These are phyloP conservation scores for Suillus cothurnatus DNA, from an alignment of 768 basidiomycete species.

Conservation along the genomic window DNA sequence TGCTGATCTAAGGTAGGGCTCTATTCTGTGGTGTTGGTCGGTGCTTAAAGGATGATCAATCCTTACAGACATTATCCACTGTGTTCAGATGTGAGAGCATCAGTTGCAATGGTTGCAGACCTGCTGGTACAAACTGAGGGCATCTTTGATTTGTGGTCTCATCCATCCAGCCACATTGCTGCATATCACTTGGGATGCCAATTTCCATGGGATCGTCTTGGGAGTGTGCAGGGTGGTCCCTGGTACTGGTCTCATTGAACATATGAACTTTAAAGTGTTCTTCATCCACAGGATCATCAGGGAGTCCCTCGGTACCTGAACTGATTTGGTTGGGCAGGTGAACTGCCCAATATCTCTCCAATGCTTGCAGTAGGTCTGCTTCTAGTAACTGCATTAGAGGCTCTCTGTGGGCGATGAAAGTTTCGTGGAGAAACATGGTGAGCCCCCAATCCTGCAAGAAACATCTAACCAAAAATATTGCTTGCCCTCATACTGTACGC, in stretches of 20 bases:
- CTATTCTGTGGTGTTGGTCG: no score
- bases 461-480: no score
- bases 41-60: no score
- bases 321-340: conserved; percentile 8
- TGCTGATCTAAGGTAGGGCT: no score
- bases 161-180: conserved; percentile 12
- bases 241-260: not conserved
- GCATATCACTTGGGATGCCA: not conserved
- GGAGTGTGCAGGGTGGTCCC: conserved; percentile 8
- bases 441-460: not conserved
- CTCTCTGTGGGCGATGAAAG: not conserved
- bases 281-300: not conserved
- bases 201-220: conserved; percentile 13
- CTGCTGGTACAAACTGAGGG: conserved; percentile 1
- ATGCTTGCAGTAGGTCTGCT: not conserved
- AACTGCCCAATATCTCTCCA: not conserved
- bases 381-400: not conserved
- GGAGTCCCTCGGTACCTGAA: not conserved
- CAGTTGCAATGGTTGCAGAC: not conserved
- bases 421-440: not conserved
- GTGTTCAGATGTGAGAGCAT: conserved; percentile 22
- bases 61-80: conserved; percentile 15
- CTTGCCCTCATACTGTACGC: not conserved
- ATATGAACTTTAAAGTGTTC: no score
- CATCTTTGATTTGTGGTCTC: conserved; percentile 7